Conservation (phyloP, 208 protist genomes). For the Leishmania turanica region DNA sequence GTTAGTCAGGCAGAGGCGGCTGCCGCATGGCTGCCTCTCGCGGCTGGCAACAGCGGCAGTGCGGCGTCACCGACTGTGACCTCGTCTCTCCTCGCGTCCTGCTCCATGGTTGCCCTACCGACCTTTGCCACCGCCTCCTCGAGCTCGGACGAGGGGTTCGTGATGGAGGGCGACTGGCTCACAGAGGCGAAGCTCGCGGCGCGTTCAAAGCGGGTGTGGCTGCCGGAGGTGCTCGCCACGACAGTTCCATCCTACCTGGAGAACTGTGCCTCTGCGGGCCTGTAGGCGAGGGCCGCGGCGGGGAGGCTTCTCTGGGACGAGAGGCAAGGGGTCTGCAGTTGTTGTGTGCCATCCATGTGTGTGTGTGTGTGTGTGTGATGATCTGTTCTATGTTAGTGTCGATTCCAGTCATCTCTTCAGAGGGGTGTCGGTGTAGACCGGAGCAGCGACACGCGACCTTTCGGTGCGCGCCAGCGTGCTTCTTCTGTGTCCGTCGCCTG, state of each 20-base stretch:
- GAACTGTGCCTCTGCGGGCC: conserved; percentile 14
- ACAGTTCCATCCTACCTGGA: conserved; percentile 31
- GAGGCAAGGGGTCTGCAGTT: neutral
- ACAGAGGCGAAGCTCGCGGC: conserved; percentile 23
- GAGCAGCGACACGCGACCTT: neutral
- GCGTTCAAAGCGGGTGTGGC: conserved; percentile 32
- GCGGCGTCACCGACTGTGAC: neutral
- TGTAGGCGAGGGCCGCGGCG: neutral
- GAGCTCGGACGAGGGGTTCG: conserved; percentile 27
- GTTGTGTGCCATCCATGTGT: neutral
- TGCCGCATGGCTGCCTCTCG: conserved; percentile 24
- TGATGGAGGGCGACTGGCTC: conserved; percentile 32
- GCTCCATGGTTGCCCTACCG: neutral
- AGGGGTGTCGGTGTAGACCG: neutral
- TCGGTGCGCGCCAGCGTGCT: neutral
- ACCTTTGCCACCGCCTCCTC: conserved; percentile 21
- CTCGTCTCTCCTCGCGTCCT: neutral
- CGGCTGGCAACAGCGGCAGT: neutral
- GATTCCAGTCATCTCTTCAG: no score
- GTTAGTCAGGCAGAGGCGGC: conserved; percentile 14
- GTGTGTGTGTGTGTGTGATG: neutral
- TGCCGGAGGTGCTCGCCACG: conserved; percentile 12
- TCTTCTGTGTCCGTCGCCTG: neutral
- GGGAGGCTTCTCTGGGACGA: neutral
- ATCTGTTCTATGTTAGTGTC: neutral